Evolutionary conservation across 176 grass and related monocot species (phyloP).

Genomic region (Eleusine coracana): DNA sequence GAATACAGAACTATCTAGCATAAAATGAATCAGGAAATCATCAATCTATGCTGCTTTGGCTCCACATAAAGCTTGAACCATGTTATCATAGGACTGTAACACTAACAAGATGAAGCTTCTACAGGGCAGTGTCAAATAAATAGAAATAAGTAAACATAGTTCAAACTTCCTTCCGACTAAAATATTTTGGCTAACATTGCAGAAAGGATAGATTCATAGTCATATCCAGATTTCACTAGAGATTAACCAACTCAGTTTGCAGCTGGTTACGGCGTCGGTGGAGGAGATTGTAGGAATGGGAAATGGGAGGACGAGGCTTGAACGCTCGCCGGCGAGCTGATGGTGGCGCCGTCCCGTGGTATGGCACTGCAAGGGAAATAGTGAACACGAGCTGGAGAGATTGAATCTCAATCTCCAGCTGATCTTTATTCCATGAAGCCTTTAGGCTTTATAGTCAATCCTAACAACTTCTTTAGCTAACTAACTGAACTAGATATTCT

Average conservation of each 20-base stretch:
- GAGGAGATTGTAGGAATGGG: too few species aligned
- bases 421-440: too few species aligned
- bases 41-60: not conserved
- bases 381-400: too few species aligned
- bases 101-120: not conserved
- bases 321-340: too few species aligned
- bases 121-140: not conserved
- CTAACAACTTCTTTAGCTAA: too few species aligned
- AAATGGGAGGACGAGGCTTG: too few species aligned
- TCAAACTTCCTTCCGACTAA: not conserved
- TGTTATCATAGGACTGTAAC: not conserved
- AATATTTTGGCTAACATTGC: not conserved
- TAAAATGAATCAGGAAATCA: not conserved
- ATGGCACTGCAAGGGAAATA: too few species aligned
- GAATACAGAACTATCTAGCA: not conserved
- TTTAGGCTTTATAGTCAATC: too few species aligned
- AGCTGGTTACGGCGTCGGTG: not conserved
- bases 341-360: too few species aligned
- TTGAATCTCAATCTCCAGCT: too few species aligned
- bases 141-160: slow-evolving; percentile 1
- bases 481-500: too few species aligned
- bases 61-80: slow-evolving; percentile 6
- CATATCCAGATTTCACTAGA: not conserved
- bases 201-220: slow-evolving; percentile 1
- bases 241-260: not conserved